phyloP scores from a whole-genome alignment of 23 red algal genomes.

The Chondrus crispus region DNA sequence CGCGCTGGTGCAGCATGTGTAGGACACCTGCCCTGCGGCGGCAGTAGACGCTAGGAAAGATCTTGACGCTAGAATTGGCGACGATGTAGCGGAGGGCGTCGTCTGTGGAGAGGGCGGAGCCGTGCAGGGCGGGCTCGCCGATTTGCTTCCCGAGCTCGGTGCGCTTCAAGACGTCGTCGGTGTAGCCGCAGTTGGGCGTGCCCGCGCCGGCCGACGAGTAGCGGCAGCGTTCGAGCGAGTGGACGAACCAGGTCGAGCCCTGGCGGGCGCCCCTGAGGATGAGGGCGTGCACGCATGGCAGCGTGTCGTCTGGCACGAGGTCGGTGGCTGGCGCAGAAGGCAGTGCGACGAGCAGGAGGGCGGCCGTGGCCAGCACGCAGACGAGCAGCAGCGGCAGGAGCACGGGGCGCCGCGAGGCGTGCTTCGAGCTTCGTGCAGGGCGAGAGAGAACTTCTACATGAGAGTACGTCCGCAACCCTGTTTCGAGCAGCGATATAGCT shows the following conservation, averaged over 20 bases:
- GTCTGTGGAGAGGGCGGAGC: neutral
- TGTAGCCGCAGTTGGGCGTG: neutral
- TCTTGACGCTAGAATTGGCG: neutral
- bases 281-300: too few relatives aligned
- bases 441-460: conserved; percentile 85
- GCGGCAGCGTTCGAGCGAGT: neutral
- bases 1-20: neutral
- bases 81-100: neutral
- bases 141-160: conserved; percentile 6
- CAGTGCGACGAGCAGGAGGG: too few relatives aligned
- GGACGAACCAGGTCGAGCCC: conserved; percentile 6
- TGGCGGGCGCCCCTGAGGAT: neutral
- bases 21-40: neutral
- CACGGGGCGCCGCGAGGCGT: too few relatives aligned
- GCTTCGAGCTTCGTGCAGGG: conserved; percentile 88
- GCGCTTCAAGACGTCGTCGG: neutral
- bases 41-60: conserved; percentile 16
- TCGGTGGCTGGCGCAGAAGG: too few relatives aligned
- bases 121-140: neutral
- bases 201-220: neutral
- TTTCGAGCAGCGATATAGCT: conserved; percentile 58
- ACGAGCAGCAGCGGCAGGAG: too few relatives aligned
- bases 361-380: too few relatives aligned
- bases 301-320: too few relatives aligned
- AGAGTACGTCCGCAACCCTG: conserved; percentile 55